These are phyloP conservation scores for Umbelopsis sp. DNA, from an alignment of 371 early-diverging fungal genomes.

Conservation along the genomic window DNA sequence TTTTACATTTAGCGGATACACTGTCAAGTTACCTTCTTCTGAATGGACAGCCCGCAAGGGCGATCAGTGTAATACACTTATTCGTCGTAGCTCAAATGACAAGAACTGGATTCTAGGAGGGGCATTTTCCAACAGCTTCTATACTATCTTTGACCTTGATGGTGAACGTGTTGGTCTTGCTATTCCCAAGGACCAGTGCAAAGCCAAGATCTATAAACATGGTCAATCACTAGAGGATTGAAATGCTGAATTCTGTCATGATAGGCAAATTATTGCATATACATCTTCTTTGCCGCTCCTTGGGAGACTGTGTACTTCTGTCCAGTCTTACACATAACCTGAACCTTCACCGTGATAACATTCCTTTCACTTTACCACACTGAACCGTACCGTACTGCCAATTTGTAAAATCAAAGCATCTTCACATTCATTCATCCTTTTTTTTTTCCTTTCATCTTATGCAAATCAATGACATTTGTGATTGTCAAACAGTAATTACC, in stretches of 20 bases:
- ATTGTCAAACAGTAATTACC: background rate
- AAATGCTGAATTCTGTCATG: background rate
- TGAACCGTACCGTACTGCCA: too few species aligned
- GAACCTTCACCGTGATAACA: background rate
- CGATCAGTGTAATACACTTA: slow-evolving; percentile 34
- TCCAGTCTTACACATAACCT: background rate
- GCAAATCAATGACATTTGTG: background rate
- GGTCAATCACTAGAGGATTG: slow-evolving; percentile 11
- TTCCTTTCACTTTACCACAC: background rate
- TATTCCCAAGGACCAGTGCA: slow-evolving; percentile 35
- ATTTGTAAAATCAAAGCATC: slow-evolving; percentile 7
- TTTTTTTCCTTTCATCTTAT: background rate
- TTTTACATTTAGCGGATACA: slow-evolving; percentile 40
- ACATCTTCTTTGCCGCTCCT: background rate
- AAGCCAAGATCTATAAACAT: slow-evolving; percentile 39
- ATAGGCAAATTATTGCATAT: background rate
- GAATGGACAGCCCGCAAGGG: slow-evolving; percentile 30
- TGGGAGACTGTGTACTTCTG: background rate
- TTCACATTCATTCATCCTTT: background rate
- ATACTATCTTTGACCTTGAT: slow-evolving; percentile 43
- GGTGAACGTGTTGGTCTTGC: slow-evolving; percentile 44
- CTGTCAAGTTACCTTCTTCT: slow-evolving; percentile 39
- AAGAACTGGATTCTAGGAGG: slow-evolving; percentile 50
- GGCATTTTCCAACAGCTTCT: slow-evolving; percentile 47
- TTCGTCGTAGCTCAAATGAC: slow-evolving; percentile 31